Evolutionary conservation across 2,329 filamentous ascomycete species (phyloP), one percentile per base, ranked within the genome.

Genomic region (Alternaria gaisen): DNA sequence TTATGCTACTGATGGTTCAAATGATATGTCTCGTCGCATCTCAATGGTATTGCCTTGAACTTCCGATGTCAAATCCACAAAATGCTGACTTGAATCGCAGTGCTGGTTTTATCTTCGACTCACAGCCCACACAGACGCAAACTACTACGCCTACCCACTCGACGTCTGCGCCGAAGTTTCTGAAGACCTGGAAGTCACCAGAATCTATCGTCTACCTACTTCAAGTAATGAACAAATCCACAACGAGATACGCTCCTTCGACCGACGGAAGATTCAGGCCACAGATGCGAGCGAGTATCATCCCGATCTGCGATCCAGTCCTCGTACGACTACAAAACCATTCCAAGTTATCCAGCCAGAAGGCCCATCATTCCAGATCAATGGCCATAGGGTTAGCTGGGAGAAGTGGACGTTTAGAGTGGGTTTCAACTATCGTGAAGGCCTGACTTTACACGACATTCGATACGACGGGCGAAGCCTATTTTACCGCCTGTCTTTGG

Each of bases 71-170:
- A 53, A 2, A 26, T 4, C 14, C 4, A 18, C 20, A 5, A 3
- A 14, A 5, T 22, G 16, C 38, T 41, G 5, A 41, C 5, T 22
- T 3, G 0, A n/a, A n/a, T 3, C 3, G 4, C 22, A 80, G 77
- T 80, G 77, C 58, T 80, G 74, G 71, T 77, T 79, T 44, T 79
- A 79, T 53, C 68, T 78, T 55, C 78, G 80, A 58, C 78, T 42
- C 68, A 54, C 76, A 0, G 72, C 79, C 0, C 77, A 84, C 32
- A 70, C 73, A 0, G 84, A 87, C 56, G 81, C 84, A 34, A 87
- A 88, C 66, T 83, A 84, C 71, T 87, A 87, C 65, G 85, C 85
- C 4, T 87, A 87, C 56, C 86, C 86, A 0, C 78, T 87, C 9
- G 82, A 86, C 55, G 77, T 87, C 22, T 82, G 80, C 46, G 82